These are phyloP conservation scores for Pseudotsuga menziesii DNA, from an alignment of 75 land plant species.

Conservation along the genomic window DNA sequence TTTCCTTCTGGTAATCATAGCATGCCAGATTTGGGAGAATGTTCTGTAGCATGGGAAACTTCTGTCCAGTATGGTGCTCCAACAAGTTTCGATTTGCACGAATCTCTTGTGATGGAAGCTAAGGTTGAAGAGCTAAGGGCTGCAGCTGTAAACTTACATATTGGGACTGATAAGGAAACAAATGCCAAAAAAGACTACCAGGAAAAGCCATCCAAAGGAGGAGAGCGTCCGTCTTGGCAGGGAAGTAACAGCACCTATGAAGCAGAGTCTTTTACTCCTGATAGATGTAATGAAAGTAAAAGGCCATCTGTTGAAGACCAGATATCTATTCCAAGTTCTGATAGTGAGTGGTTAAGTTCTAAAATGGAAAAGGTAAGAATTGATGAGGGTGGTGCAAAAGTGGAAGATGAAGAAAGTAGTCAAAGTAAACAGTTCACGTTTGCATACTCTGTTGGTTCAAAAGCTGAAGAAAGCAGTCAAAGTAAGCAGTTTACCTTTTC, in stretches of 20 bases:
- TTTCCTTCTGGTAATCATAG: background rate
- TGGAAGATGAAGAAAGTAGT: constrained; percentile 19
- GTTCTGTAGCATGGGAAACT: constrained; percentile 33
- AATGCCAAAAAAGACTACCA: background rate
- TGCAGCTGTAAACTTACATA: constrained; percentile 32
- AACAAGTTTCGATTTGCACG: constrained; percentile 5
- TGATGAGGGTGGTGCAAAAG: constrained; percentile 17
- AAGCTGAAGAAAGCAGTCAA: constrained; percentile 19
- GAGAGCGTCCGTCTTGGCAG: background rate
- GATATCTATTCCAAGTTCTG: constrained; percentile 15
- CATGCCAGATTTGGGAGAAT: constrained; percentile 19
- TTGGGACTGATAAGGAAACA: constrained; percentile 18
- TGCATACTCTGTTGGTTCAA: constrained; percentile 29
- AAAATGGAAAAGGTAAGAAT: constrained; percentile 18
- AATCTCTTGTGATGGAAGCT: constrained; percentile 17
- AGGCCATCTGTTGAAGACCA: constrained; percentile 5
- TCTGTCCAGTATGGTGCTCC: constrained; percentile 16
- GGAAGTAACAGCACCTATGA: background rate
- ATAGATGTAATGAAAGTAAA: background rate
- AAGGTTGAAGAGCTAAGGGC: constrained; percentile 33
- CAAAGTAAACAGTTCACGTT: constrained; percentile 40
- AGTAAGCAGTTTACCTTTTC: constrained; percentile 46
- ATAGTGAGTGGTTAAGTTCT: constrained; percentile 17
- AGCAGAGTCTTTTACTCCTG: background rate
- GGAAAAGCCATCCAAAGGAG: constrained; percentile 4